Evolutionary conservation across 1,139 yeast genomes (phyloP).

Genomic region (Protomyces lactucae-debilis): DNA sequence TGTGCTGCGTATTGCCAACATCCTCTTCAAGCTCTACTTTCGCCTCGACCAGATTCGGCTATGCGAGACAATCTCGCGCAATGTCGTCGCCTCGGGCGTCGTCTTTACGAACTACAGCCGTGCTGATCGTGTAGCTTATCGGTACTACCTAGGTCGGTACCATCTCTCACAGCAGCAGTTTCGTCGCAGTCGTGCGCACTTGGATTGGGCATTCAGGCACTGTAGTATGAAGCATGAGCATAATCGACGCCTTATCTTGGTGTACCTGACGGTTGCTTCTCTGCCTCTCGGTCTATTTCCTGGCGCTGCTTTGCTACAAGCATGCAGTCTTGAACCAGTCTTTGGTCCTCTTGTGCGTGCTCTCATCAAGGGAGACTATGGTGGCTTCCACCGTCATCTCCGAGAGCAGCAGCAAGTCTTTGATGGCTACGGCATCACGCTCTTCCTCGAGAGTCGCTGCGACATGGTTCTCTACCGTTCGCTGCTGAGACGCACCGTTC

Average conservation of each 20-base stretch:
- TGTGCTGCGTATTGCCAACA: conserved; percentile 27
- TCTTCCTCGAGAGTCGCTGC: conserved; percentile 36
- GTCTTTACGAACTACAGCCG: conserved; percentile 41
- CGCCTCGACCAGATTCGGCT: conserved; percentile 29
- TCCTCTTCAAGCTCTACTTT: conserved; percentile 27
- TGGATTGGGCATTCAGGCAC: conserved; percentile 56
- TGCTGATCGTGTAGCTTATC: conserved; percentile 57
- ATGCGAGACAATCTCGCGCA: conserved; percentile 28
- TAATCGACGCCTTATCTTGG: conserved; percentile 40
- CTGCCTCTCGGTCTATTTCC: conserved; percentile 42
- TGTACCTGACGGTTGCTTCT: conserved; percentile 53
- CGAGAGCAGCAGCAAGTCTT: conserved; percentile 35
- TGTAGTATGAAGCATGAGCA: conserved; percentile 41
- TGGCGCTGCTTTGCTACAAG: conserved; percentile 33
- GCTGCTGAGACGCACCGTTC: conserved; percentile 34
- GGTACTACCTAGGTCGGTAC: conserved; percentile 64
- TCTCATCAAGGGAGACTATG: conserved; percentile 36
- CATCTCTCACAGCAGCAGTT: conserved; percentile 54
- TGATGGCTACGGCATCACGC: conserved; percentile 35
- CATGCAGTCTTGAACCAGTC: conserved; percentile 33
- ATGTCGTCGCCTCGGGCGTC: conserved; percentile 30
- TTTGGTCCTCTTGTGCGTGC: conserved; percentile 38
- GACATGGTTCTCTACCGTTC: conserved; percentile 38
- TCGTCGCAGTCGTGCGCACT: conserved; percentile 53
- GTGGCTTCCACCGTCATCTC: conserved; percentile 35